A percentile compares a stretch with the other conserved stretches of the same genome.
These are phyloP conservation scores for Massariosphaeria phaeospora DNA, from an alignment of 495 filamentous ascomycete species.

Conservation along the genomic window DNA sequence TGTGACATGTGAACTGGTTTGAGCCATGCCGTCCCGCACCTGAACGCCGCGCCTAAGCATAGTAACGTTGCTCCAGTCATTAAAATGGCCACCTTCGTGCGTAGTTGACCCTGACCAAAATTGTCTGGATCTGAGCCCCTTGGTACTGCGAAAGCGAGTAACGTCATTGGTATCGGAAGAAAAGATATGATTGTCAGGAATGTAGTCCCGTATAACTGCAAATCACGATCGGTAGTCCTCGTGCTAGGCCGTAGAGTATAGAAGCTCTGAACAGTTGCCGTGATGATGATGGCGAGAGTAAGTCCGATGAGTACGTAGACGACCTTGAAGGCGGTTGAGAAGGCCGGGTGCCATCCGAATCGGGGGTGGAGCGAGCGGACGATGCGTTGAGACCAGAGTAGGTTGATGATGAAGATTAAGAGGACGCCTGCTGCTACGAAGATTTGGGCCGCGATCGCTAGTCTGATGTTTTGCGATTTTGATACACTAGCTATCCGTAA, in stretches of 20 bases:
- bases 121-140: slow-evolving; percentile 51
- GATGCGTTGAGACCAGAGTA: slow-evolving; percentile 74
- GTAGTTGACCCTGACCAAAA: slow-evolving; percentile 65
- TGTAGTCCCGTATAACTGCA: slow-evolving; percentile 63
- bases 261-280: slow-evolving; percentile 56
- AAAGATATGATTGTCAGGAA: slow-evolving; percentile 69
- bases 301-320: slow-evolving; percentile 58
- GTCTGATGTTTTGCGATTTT: slow-evolving; percentile 26
- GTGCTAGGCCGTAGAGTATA: slow-evolving; percentile 57
- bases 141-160: slow-evolving; percentile 51
- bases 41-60: slow-evolving; percentile 65
- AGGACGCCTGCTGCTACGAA: slow-evolving; percentile 73
- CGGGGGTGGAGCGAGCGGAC: slow-evolving; percentile 66
- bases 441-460: slow-evolving; percentile 40
- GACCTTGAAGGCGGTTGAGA: slow-evolving; percentile 49
- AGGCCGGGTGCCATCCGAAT: slow-evolving; percentile 59
- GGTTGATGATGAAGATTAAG: slow-evolving; percentile 73
- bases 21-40: slow-evolving; percentile 55
- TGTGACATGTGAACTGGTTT: slow-evolving; percentile 47
- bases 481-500: slow-evolving; percentile 33
- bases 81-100: slow-evolving; percentile 62
- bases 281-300: slow-evolving; percentile 66
- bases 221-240: slow-evolving; percentile 50
- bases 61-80: slow-evolving; percentile 52
- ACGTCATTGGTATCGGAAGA: slow-evolving; percentile 63